Evolutionary conservation across 257 asterid genomes (phyloP), one percentile per base, ranked within the genome.

Genomic region (Euphrasia confusa): DNA sequence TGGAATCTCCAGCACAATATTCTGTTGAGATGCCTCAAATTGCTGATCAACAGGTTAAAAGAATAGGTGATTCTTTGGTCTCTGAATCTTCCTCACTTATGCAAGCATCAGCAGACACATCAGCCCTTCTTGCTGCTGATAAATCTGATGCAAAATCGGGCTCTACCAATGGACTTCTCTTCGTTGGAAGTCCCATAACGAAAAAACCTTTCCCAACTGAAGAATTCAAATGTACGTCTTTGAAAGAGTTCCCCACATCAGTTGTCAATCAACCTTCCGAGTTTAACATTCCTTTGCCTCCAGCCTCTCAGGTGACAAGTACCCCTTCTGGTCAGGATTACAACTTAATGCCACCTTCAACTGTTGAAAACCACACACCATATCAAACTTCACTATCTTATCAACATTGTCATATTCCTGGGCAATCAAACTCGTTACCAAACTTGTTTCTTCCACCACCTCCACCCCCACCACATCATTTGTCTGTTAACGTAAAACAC

Each of bases 371-470:
- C 55, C 48, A 30, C 54, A 66, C 80, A 44, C 71, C 74, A 26
- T 75, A 80, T 79, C 88, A 72, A 75, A 77, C 82, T 63, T 84
- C 93, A 47, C 57, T 72, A 61, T 63, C 81, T 76, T 79, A 75
- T 67, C 83, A 82, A 17, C 81, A 73, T 58, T 59, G 87, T 75
- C 82, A 77, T 59, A 80, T 77, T 39, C 70, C 78, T 69, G 74
- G 68, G 58, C 81, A 79, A 30, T 63, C 77, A 58, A 85, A 69
- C 58, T 69, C 79, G 14, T 71, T 75, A 56, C 70, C 85, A 70
- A 81, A 68, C 75, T 75, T 79, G 21, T 58, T 67, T 78, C 61
- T 77, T 71, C 84, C 81, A 40, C 90, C 88, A 7, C 83, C 92
- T 15, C 90, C 85, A 7, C 85, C 85, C 45, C 78, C 80, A 27